A percentile compares a stretch with the other conserved stretches of the same genome.
Conservation (phyloP, 208 protist genomes). For the Trypanosomatidae sp. region DNA sequence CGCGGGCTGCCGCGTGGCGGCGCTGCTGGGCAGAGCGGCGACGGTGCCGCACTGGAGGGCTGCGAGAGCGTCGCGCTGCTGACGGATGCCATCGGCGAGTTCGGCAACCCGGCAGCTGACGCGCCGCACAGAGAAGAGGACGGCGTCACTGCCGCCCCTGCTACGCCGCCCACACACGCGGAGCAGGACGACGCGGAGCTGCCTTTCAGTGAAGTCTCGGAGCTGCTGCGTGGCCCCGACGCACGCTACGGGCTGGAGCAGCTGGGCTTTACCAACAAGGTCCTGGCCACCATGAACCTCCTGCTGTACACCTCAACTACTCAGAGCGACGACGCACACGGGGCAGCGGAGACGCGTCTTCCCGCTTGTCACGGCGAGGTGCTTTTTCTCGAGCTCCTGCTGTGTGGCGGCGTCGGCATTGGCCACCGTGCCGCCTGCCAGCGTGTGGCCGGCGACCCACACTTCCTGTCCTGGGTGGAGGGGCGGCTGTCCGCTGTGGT, state of each 20-base stretch:
- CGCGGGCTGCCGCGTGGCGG: constrained; percentile 10
- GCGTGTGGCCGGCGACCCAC: constrained; percentile 36
- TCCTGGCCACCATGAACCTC: constrained; percentile 33
- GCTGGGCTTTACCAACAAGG: constrained; percentile 37
- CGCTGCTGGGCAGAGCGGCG: neutral
- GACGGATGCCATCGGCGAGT: constrained; percentile 38
- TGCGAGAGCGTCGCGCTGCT: neutral
- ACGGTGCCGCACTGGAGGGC: neutral
- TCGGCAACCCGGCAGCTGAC: constrained; percentile 41
- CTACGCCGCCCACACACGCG: neutral
- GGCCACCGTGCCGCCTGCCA: constrained; percentile 19
- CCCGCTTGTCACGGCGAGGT: neutral
- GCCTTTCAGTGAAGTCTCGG: constrained; percentile 50
- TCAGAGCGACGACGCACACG: neutral
- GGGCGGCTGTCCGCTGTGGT: constrained; percentile 31
- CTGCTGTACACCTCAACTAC: neutral
- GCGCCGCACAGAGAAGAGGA: constrained; percentile 5
- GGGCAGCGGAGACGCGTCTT: neutral
- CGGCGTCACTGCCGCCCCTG: neutral
- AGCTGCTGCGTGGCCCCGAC: constrained; percentile 45
- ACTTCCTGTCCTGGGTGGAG: constrained; percentile 29
- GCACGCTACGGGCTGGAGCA: constrained; percentile 42
- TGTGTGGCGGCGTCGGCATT: constrained; percentile 36
- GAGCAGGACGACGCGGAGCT: constrained; percentile 29
- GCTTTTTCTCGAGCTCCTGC: constrained; percentile 34